Percentiles rank a stretch among this genome's conserved stretches.
Conservation (phyloP, 805 yeast species). For the Lipomyces mesembrius region DNA sequence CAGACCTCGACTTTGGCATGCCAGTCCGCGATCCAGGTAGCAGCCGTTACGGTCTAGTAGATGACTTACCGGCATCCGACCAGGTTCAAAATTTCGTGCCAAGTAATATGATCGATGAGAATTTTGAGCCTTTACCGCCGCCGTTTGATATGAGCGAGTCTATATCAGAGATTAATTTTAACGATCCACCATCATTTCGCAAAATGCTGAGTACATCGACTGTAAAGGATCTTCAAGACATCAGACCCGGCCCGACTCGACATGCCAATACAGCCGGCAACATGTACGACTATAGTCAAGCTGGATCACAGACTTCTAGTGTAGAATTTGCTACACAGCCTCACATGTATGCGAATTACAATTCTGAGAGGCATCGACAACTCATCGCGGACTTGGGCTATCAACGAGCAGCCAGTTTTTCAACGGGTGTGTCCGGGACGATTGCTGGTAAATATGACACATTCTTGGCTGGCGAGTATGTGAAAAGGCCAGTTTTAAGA, state of each 20-base stretch:
- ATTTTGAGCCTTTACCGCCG: neutral
- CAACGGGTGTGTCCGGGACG: neutral
- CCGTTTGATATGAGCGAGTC: conserved; percentile 21
- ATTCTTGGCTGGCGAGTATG: conserved; percentile 12
- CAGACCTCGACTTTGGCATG: conserved; percentile 8
- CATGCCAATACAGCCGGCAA: neutral
- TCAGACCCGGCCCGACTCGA: neutral
- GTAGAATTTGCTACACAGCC: conserved; percentile 5
- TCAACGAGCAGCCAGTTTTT: neutral
- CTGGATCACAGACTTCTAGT: neutral
- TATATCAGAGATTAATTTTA: conserved; percentile 20
- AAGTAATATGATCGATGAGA: neutral
- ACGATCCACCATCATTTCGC: conserved; percentile 1
- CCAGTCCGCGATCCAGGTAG: neutral
- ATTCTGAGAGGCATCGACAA: conserved; percentile 1
- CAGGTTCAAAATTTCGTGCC: neutral
- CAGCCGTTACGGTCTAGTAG: neutral
- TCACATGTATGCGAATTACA: neutral
- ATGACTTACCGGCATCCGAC: neutral
- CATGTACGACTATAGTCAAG: neutral
- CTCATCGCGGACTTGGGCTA: neutral
- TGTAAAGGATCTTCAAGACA: neutral
- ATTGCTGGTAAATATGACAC: neutral
- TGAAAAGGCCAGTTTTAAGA: conserved; percentile 3
- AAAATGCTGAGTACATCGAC: neutral